Evolutionary conservation across 345 rosid genomes (phyloP), one percentile per base, ranked within the genome.

Genomic region (Geranium rotundifolium): DNA sequence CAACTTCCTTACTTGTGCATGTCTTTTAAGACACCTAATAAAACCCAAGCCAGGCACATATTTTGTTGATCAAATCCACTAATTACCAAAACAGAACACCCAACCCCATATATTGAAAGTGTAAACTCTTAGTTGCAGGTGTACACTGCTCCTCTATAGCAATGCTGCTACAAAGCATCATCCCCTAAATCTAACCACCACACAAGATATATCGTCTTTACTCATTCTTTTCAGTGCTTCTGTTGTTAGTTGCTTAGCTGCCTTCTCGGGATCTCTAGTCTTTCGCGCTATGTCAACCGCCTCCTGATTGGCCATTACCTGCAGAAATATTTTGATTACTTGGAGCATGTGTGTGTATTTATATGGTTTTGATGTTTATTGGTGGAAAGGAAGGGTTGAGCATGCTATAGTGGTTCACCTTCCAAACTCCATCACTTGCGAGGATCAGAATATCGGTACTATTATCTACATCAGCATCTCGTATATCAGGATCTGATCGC

Each of bases 381-480:
- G 27, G 27, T 23, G 27, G 27, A 23, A 23, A 23, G 46, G 37
- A 59, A 39, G 14, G 17, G 17, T 17, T 31, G 46, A 13, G 59
- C 39, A 31, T 19, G 5, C 19, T 2, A 5, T 27, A 46, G 10
- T 46, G 62, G 2, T 17, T 15, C n/a, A 69, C 72, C 72, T 69
- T 69, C 72, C 72, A 69, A 59, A 69, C 57, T n/a, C 72, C 72
- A 69, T 69, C 72, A 41, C 72, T 69, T 57, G 72, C 72, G 19
- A 69, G 61, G 65, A 69, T 63, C 20, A 59, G 17, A 1, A 31
- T 30, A 58, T 69, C 72, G 13, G 30, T 57, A 57, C 60, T 57
- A 9, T 15, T 29, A 20, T 23, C 60, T 12, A 69, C 30, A 29
- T 30, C 56, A 0, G 66, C 57, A 69, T 50, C 39, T 39, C 54